These are phyloP conservation scores for Phyllosticta citriasiana DNA, from an alignment of 2,329 filamentous ascomycete genomes.

Conservation along the genomic window DNA sequence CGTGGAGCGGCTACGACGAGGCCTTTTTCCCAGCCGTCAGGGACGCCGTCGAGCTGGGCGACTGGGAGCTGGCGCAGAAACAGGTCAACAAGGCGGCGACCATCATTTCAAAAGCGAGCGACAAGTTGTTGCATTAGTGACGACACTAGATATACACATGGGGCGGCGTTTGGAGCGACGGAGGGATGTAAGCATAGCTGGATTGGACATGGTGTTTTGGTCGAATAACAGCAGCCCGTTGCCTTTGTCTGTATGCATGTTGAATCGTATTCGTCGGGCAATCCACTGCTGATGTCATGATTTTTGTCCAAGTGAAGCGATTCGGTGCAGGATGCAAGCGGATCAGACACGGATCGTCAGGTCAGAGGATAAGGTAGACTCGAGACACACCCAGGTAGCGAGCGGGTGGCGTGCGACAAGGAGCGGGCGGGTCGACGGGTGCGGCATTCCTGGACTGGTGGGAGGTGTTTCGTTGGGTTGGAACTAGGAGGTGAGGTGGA, in stretches of 20 bases:
- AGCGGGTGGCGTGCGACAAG: not conserved
- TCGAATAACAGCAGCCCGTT: not conserved
- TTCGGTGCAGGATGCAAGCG: not conserved
- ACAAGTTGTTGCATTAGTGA: conserved; percentile 9
- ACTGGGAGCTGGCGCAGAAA: conserved; percentile 59
- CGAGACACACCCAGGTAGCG: not conserved
- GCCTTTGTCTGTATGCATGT: not conserved
- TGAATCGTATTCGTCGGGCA: too few relatives aligned
- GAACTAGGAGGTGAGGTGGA: too few relatives aligned
- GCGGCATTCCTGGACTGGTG: too few relatives aligned
- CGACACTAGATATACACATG: not conserved
- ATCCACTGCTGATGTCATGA: too few relatives aligned
- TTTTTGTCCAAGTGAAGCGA: too few relatives aligned
- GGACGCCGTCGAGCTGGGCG: conserved; percentile 61
- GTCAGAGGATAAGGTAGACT: not conserved
- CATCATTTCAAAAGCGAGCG: conserved; percentile 50
- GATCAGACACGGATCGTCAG: not conserved
- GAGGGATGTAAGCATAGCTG: not conserved
- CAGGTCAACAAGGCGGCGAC: conserved; percentile 62
- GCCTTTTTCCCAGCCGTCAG: conserved; percentile 74
- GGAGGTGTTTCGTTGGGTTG: too few relatives aligned
- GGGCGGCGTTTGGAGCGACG: not conserved
- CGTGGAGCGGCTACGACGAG: conserved; percentile 60
- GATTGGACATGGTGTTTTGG: conserved; percentile 1
- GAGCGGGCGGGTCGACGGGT: too few relatives aligned